phyloP scores from a whole-genome alignment of 495 filamentous ascomycete genomes.

The Neurospora africana region DNA sequence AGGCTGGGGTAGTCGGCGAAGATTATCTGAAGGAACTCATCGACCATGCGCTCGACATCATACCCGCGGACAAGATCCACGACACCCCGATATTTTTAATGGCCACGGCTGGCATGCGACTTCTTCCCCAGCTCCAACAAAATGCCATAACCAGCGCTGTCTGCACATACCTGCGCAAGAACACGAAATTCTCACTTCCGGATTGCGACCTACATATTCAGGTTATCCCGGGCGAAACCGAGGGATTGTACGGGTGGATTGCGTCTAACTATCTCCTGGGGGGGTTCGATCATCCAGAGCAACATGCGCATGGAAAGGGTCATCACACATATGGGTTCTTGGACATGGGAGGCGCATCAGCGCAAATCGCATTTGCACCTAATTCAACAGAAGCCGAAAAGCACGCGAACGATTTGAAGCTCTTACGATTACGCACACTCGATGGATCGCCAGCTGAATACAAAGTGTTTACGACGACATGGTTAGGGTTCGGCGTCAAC shows the following conservation, averaged over 20 bases:
- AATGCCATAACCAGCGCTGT: slow-evolving; percentile 62
- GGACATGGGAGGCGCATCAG: slow-evolving; percentile 96
- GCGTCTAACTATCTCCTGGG: slow-evolving; percentile 94
- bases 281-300: slow-evolving; percentile 74
- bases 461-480: slow-evolving; percentile 86
- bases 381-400: slow-evolving; percentile 85
- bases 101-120: slow-evolving; percentile 92
- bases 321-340: slow-evolving; percentile 97
- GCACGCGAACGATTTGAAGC: slow-evolving; percentile 79
- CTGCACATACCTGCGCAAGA: slow-evolving; percentile 69
- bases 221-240: slow-evolving; percentile 93
- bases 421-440: slow-evolving; percentile 73
- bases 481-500: slow-evolving; percentile 92
- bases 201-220: slow-evolving; percentile 88
- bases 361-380: slow-evolving; percentile 94
- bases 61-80: slow-evolving; percentile 66
- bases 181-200: slow-evolving; percentile 75
- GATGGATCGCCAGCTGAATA: slow-evolving; percentile 70
- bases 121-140: slow-evolving; percentile 66
- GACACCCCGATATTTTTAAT: slow-evolving; percentile 91
- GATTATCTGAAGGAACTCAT: slow-evolving; percentile 72
- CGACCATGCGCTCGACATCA: slow-evolving; percentile 68
- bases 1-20: slow-evolving; percentile 62
- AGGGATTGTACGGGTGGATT: slow-evolving; percentile 97
- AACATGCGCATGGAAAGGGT: slow-evolving; percentile 65